Conservation (phyloP, 352 stramenopile species). For the Phytophthora foliorum region DNA sequence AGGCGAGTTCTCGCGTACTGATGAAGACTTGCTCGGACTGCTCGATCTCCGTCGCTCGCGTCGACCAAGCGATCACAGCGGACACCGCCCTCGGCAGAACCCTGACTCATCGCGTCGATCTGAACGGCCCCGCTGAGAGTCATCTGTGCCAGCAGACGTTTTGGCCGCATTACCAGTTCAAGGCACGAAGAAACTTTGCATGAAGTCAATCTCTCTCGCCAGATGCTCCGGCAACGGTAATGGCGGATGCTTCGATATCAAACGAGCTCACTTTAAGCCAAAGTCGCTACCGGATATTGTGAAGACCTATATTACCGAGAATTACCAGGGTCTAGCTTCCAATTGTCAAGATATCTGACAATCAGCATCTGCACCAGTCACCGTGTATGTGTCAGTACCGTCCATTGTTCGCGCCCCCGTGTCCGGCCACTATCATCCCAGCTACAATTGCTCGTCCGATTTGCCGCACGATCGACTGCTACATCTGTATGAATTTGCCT, state of each 20-base stretch:
- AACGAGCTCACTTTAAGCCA: slow-evolving; percentile 11
- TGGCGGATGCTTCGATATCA: slow-evolving; percentile 11
- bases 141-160: not conserved
- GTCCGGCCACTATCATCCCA: too few relatives aligned
- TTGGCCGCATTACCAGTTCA: not conserved
- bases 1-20: slow-evolving; percentile 13
- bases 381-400: too few relatives aligned
- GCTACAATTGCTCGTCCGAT: too few relatives aligned
- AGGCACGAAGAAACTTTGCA: slow-evolving; percentile 5
- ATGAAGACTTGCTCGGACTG: slow-evolving; percentile 19
- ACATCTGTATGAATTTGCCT: too few relatives aligned
- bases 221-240: slow-evolving; percentile 9
- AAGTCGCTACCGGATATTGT: slow-evolving; percentile 7
- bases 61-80: not conserved
- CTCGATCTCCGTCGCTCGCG: not conserved
- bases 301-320: not conserved
- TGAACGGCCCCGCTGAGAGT: not conserved
- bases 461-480: too few relatives aligned
- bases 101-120: not conserved
- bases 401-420: too few relatives aligned
- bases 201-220: slow-evolving; percentile 5
- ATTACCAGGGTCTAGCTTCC: not conserved
- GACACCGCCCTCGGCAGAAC: not conserved
- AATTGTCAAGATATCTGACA: not conserved
- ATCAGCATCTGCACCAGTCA: not conserved